Percentiles rank a stretch among this genome's conserved stretches.
phyloP scores from a whole-genome alignment of 257 asterid genomes.

The Jaltomata sinuosa region DNA sequence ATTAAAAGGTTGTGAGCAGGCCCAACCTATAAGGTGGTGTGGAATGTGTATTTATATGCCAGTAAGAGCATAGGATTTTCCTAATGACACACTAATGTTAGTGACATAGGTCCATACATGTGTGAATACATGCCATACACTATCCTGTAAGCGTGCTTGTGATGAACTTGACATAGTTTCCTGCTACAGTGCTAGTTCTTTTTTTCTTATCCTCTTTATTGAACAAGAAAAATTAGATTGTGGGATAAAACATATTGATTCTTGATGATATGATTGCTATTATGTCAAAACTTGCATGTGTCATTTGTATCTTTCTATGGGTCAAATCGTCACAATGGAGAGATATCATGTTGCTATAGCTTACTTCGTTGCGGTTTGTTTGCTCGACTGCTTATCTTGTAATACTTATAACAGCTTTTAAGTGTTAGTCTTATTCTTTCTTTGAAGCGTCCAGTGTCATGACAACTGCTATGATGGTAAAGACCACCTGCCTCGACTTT shows the following conservation, averaged over 20 bases:
- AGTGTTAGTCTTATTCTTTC: background rate
- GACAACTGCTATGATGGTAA: background rate
- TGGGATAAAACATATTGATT: background rate
- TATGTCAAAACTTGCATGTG: background rate
- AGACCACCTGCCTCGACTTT: background rate
- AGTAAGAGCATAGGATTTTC: background rate
- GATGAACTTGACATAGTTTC: background rate
- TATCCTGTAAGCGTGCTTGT: background rate
- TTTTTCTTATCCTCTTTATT: background rate
- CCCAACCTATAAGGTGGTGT: background rate
- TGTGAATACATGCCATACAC: background rate
- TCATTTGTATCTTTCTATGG: background rate
- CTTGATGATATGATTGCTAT: background rate
- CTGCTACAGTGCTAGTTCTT: background rate
- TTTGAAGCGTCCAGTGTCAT: background rate
- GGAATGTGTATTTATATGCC: background rate
- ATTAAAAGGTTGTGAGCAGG: background rate
- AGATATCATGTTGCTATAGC: background rate
- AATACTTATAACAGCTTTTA: background rate
- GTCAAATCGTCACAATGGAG: background rate
- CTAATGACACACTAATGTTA: background rate
- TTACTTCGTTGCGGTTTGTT: background rate
- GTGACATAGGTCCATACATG: background rate
- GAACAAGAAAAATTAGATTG: background rate
- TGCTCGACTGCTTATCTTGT: background rate